Base-by-base conservation (phyloP, 306 rosid species). In the Gastrolobium bilobum region DNA sequence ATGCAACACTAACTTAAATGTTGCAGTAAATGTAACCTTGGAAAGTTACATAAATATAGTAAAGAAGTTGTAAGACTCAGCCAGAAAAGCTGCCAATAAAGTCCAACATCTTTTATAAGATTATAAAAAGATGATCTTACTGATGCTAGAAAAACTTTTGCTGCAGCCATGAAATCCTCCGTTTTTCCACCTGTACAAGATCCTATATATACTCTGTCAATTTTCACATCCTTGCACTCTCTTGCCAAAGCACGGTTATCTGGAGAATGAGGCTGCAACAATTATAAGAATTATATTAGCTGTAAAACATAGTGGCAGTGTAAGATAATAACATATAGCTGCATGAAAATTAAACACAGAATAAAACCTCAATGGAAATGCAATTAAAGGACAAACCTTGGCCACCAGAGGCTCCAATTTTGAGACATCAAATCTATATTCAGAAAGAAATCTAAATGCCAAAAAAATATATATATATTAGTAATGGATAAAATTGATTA, bases 111-210 rank as follows among this genome's bases (percentile, higher is more conserved):
- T 67, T 80, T 26, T 44, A 52, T 13, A n/a, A 54, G 40, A 60
- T 39, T 57, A 70, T 61, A 44, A 66, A 58, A 75, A 65, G 70
- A 68, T 29, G 84, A 42, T 74, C 86, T 85, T 86, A 94, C 98
- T 4, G 98, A 88, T 54, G 97, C 97, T 62, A 80, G 87, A 65
- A 94, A 89, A 71, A 94, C 86, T 91, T 81, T 91, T 14, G 98
- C 98, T 2, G 92, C 90, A 62, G 97, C 97, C 82, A 94, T 81
- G 71, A 94, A 94, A 84, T 94, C 97, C 86, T 91, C 91, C 0
- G 92, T 91, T 89, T 94, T 91, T 4, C 98, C 97, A 15, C 99
- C 99, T 2, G 99, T 95, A 70, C 99, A 95, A 73, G 99, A 95
- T 75, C 99, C 98, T 26, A 95, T 89, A 78, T 93, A 95, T 40